Base-by-base conservation (phyloP, 257 asterid species). In the Primulina eburnea region DNA sequence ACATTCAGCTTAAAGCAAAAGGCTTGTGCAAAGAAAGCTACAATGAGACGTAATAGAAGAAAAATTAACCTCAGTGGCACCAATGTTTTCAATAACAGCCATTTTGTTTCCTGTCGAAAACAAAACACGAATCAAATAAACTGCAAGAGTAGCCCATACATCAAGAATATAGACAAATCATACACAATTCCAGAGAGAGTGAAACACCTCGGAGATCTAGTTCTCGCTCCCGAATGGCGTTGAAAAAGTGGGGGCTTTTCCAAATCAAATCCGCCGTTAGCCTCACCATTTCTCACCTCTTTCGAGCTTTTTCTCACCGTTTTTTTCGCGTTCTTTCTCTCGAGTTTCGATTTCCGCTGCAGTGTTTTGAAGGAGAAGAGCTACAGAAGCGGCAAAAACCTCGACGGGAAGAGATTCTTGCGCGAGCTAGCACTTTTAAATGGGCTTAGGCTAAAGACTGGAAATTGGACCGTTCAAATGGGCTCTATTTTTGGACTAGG, bases 191-290 rank as follows among this genome's bases (percentile, higher is more conserved):
- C 43, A 37, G 40, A 47, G 26, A 43, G 60, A 61, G 16, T 7
- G 57, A 56, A 69, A 4, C 40, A 92, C 97, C 97, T 88, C 98
- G 92, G 68, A 92, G 95, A 83, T 92, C 98, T 35, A 92, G 84
- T 68, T 92, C 97, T 29, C 97, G 97, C 78, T 92, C 97, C 70
- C 93, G 87, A 78, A 92, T 77, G 79, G 98, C 97, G 69, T 92
- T 92, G 88, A 90, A 93, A 53, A 93, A 92, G 70, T 90, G 98
- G 63, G 97, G 97, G 81, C 98, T 93, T 78, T 93, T 90, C 95
- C 96, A 81, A 26, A 93, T 85, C 73, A 93, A 73, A 77, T 90
- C 97, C 52, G 95, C 97, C 72, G 97, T 93, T 72, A 90, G 55
- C 64, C 98, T 80, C 87, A 93, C 98, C 98, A 93, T 88, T 43